These are phyloP conservation scores for Magnaporthales sp. DNA, from an alignment of 2,329 filamentous ascomycete species.

Conservation along the genomic window DNA sequence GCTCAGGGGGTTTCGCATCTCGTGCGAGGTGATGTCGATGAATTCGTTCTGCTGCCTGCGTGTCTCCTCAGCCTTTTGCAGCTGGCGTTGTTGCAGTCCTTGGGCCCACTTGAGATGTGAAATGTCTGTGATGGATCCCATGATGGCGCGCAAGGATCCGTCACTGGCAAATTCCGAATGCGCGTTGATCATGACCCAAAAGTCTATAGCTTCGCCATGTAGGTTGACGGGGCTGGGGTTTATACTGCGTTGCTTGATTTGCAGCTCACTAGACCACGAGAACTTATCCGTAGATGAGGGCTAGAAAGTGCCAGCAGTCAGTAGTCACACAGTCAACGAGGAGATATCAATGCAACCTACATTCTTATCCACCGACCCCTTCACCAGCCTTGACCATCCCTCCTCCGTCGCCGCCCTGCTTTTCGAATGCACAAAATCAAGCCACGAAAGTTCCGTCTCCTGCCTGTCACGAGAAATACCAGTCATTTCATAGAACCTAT, in stretches of 20 bases:
- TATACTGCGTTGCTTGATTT: slow-evolving; percentile 23
- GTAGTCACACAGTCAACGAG: background rate
- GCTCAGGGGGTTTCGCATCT: slow-evolving; percentile 44
- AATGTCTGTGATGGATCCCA: slow-evolving; percentile 33
- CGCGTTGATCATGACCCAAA: slow-evolving; percentile 31
- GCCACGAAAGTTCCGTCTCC: slow-evolving; percentile 31
- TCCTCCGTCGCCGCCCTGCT: slow-evolving; percentile 21
- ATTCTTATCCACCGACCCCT: background rate
- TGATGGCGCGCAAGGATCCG: slow-evolving; percentile 25
- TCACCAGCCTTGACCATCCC: slow-evolving; percentile 28
- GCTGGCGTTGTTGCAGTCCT: slow-evolving; percentile 24
- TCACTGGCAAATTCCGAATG: slow-evolving; percentile 23
- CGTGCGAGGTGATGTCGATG: slow-evolving; percentile 41
- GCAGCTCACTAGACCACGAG: slow-evolving; percentile 30
- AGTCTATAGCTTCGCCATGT: slow-evolving; percentile 29
- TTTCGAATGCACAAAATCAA: slow-evolving; percentile 27
- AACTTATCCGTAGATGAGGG: slow-evolving; percentile 15
- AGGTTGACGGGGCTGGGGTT: slow-evolving; percentile 20
- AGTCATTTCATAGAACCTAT: slow-evolving; percentile 38
- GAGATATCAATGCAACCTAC: background rate
- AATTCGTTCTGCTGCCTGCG: slow-evolving; percentile 45
- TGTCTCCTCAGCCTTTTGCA: slow-evolving; percentile 27
- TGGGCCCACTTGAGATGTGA: slow-evolving; percentile 34
- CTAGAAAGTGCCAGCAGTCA: background rate
- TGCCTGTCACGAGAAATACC: slow-evolving; percentile 28